Evolutionary conservation across 1,284 basidiomycete species (phyloP).

Genomic region (Sporisorium sorghi): DNA sequence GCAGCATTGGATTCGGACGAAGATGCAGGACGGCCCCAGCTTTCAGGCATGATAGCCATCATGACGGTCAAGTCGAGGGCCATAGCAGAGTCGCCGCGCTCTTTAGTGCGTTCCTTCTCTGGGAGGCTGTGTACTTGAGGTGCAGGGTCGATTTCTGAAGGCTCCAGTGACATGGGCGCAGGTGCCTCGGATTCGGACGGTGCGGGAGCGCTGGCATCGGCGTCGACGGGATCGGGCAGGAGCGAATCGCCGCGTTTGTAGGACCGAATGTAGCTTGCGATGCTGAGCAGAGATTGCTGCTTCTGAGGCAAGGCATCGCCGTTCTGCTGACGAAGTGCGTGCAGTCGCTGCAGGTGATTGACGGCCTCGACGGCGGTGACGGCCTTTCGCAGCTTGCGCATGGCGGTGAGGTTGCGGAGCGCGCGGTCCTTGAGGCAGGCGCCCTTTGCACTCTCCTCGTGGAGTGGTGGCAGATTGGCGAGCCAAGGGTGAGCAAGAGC

Average conservation of each 20-base stretch:
- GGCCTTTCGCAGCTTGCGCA: slow-evolving; percentile 59
- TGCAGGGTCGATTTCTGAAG: slow-evolving; percentile 3
- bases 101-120: slow-evolving; percentile 14
- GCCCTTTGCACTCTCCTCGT: slow-evolving; percentile 55
- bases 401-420: slow-evolving; percentile 54
- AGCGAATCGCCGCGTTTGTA: slow-evolving; percentile 43
- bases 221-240: slow-evolving; percentile 18
- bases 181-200: slow-evolving; percentile 9
- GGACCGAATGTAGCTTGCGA: slow-evolving; percentile 47
- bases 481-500: slow-evolving; percentile 67
- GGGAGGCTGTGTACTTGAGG: no score
- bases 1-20: slow-evolving; percentile 14
- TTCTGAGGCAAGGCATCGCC: slow-evolving; percentile 49
- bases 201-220: slow-evolving; percentile 6
- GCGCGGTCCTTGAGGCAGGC: slow-evolving; percentile 60
- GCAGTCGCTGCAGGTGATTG: slow-evolving; percentile 59
- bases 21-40: slow-evolving; percentile 23
- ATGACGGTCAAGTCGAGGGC: slow-evolving; percentile 60
- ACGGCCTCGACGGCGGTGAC: slow-evolving; percentile 64
- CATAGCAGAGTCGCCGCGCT: slow-evolving; percentile 56
- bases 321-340: slow-evolving; percentile 56
- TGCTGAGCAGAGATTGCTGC: slow-evolving; percentile 48
- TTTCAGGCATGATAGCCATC: slow-evolving; percentile 55
- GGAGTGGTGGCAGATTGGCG: slow-evolving; percentile 52
- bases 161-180: slow-evolving; percentile 23